A percentile compares a stretch with the other conserved stretches of the same genome.
Conservation (phyloP, 2,329 filamentous ascomycete species). For the Podosphaera xanthii region DNA sequence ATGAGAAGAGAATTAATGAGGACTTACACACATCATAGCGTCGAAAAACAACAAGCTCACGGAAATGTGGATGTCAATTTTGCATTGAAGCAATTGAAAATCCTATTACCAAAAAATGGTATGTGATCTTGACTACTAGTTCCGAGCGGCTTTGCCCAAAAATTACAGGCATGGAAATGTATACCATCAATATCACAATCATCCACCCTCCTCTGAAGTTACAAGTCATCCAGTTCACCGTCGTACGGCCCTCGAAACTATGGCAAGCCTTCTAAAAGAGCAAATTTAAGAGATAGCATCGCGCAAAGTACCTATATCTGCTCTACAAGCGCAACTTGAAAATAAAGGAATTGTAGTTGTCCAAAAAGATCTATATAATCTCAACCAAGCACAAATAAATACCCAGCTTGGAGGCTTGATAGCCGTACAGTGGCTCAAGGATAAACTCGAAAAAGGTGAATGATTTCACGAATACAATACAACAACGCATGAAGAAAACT, state of each 20-base stretch:
- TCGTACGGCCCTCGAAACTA: too few species aligned
- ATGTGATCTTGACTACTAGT: background rate
- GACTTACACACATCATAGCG: too few species aligned
- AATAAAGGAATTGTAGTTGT: background rate
- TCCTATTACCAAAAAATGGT: background rate
- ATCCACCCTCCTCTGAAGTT: background rate
- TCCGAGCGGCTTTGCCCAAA: background rate
- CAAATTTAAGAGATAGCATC: background rate
- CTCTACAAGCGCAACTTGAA: background rate
- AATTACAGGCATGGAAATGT: background rate
- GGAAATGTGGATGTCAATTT: too few species aligned
- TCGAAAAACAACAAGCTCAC: too few species aligned
- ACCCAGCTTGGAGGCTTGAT: constrained; percentile 2
- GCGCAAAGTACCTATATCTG: background rate
- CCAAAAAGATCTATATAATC: background rate
- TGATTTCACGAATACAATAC: too few species aligned
- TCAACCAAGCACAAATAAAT: constrained; percentile 9
- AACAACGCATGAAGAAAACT: too few species aligned
- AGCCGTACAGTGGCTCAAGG: too few species aligned
- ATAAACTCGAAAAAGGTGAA: too few species aligned
- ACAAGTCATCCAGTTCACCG: too few species aligned
- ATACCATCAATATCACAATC: background rate
- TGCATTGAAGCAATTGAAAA: too few species aligned
- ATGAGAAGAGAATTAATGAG: too few species aligned
- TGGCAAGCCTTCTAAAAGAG: too few species aligned